These are phyloP conservation scores for Serendipita sp. DNA, from an alignment of 768 basidiomycete genomes.

Conservation along the genomic window DNA sequence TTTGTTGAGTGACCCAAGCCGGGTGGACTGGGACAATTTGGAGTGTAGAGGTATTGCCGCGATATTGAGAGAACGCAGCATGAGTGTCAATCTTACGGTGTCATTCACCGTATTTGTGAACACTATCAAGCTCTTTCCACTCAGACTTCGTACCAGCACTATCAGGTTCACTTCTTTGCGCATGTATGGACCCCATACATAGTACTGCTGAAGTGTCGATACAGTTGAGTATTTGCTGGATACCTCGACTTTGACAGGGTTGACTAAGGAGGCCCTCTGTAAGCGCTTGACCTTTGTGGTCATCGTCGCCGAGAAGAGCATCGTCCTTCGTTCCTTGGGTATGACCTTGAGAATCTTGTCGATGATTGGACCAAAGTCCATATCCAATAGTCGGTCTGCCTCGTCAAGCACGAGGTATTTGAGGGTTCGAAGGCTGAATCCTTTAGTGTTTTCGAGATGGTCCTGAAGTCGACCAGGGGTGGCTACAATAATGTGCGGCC, in stretches of 20 bases:
- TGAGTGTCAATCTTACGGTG: conserved; percentile 66
- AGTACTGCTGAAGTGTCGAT: conserved; percentile 87
- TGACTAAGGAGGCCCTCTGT: conserved; percentile 81
- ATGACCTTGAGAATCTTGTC: conserved; percentile 94
- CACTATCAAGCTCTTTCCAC: conserved; percentile 86
- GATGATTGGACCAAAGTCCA: conserved; percentile 91
- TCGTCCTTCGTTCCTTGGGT: conserved; percentile 87
- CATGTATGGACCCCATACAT: conserved; percentile 80
- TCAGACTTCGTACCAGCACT: conserved; percentile 74
- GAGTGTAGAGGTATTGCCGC: conserved; percentile 93
- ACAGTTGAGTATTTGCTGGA: conserved; percentile 93
- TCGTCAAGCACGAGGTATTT: conserved; percentile 96
- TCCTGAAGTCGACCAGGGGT: conserved; percentile 88
- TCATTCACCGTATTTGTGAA: conserved; percentile 95
- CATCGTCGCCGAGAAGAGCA: conserved; percentile 97
- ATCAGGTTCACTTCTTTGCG: conserved; percentile 88
- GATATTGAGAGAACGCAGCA: conserved; percentile 82
- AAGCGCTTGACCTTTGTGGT: conserved; percentile 95
- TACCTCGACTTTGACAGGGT: conserved; percentile 89
- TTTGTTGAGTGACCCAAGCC: conserved; percentile 83
- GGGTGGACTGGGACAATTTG: conserved; percentile 83
- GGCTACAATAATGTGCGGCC: conserved; percentile 88
- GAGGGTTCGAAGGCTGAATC: conserved; percentile 71
- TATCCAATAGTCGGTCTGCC: conserved; percentile 86
- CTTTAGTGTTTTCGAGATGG: conserved; percentile 94